Evolutionary conservation across 208 protist genomes (phyloP).

Genomic region (Phytomonas francai): DNA sequence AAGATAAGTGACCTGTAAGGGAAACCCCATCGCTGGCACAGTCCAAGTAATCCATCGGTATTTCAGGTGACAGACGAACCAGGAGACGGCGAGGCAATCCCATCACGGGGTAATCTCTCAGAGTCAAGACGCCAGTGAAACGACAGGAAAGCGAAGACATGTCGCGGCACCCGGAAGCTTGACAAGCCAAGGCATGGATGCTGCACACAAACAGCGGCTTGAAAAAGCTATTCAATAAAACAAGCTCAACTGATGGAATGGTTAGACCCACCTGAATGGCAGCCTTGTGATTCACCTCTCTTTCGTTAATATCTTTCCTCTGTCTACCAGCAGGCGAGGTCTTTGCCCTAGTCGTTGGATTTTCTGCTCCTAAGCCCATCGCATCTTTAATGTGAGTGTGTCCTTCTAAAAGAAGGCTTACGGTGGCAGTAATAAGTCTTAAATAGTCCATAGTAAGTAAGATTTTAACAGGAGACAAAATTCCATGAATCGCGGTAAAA

Average conservation of each 20-base stretch:
- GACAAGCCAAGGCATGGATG: not conserved
- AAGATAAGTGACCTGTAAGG: not conserved
- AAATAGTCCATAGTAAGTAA: not conserved
- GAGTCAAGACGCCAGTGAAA: conserved; percentile 8
- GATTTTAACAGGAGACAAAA: conserved; percentile 1
- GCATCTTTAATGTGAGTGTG: not conserved
- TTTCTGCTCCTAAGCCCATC: not conserved
- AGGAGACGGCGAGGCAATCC: conserved; percentile 14
- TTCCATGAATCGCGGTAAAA: not conserved
- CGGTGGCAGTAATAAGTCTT: not conserved
- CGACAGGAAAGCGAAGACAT: conserved; percentile 13
- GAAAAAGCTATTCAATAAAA: not conserved
- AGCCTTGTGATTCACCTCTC: not conserved
- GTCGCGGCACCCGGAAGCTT: conserved; percentile 1
- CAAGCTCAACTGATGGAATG: not conserved
- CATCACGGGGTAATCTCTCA: conserved; percentile 21
- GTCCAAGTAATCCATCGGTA: conserved; percentile 20
- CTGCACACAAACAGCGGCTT: not conserved
- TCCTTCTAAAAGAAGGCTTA: not conserved
- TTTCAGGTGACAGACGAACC: conserved; percentile 25
- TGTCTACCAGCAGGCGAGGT: not conserved
- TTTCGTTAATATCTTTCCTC: not conserved
- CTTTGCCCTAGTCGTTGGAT: not conserved
- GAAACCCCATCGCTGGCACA: conserved; percentile 5
- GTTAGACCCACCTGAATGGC: not conserved